Evolutionary conservation across 768 basidiomycete species (phyloP).

Genomic region (Epithele typhae): DNA sequence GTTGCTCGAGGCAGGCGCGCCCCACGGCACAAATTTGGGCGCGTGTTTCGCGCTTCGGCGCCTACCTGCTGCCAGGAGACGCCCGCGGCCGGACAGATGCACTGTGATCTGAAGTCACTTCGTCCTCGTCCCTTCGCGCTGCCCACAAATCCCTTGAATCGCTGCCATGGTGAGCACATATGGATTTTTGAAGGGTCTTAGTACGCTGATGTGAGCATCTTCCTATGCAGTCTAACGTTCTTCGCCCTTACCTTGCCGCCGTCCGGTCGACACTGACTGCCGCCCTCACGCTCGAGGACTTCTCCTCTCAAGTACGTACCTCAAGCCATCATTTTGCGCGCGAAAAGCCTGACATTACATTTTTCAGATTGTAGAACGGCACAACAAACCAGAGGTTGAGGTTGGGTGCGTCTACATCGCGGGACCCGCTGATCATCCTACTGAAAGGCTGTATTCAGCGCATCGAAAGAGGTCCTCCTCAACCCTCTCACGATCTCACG

Average conservation of each 20-base stretch:
- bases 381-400: constrained; percentile 97
- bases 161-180: too few relatives aligned
- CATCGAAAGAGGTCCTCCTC: constrained; percentile 90
- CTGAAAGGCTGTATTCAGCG: constrained; percentile 52
- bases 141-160: too few relatives aligned
- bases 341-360: too few relatives aligned
- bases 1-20: constrained; percentile 11
- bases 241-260: constrained; percentile 93
- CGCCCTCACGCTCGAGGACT: constrained; percentile 95
- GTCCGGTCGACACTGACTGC: constrained; percentile 97
- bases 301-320: constrained; percentile 81
- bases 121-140: too few relatives aligned
- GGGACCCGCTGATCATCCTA: background rate
- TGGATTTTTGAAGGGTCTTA: too few relatives aligned
- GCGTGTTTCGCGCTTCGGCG: too few relatives aligned
- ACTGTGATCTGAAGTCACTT: too few relatives aligned
- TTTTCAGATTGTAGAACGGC: constrained; percentile 85
- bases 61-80: too few relatives aligned
- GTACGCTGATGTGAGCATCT: too few relatives aligned
- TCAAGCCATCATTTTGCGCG: constrained; percentile 2
- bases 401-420: constrained; percentile 49
- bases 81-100: too few relatives aligned
- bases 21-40: constrained; percentile 15
- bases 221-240: constrained; percentile 75
- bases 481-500: constrained; percentile 93